Conservation (phyloP, 1,139 yeast species). For the Geotrichum fermentans region DNA sequence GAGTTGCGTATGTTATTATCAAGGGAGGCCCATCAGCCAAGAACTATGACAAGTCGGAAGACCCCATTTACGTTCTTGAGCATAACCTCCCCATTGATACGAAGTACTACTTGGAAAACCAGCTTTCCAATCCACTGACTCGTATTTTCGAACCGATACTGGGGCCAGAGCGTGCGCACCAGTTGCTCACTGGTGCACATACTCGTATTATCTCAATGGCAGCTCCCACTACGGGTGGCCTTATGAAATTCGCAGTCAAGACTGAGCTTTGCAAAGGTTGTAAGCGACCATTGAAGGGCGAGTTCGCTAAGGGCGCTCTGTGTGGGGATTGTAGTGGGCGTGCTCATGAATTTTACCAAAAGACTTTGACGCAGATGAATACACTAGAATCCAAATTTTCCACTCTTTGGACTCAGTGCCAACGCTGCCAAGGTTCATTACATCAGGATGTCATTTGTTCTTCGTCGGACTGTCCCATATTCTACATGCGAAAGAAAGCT, state of each 20-base stretch:
- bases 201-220: constrained; percentile 72
- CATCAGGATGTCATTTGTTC: constrained; percentile 96
- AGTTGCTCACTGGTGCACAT: constrained; percentile 68
- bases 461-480: constrained; percentile 94
- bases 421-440: constrained; percentile 91
- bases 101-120: constrained; percentile 88
- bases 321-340: constrained; percentile 73
- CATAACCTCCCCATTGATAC: constrained; percentile 92
- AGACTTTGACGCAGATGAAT: constrained; percentile 74
- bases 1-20: constrained; percentile 94
- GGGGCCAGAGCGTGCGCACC: constrained; percentile 79
- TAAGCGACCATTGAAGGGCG: constrained; percentile 65
- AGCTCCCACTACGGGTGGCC: constrained; percentile 64
- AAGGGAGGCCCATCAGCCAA: constrained; percentile 77
- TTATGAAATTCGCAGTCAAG: constrained; percentile 88
- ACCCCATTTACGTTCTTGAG: constrained; percentile 88
- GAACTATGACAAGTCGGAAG: constrained; percentile 93
- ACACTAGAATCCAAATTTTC: constrained; percentile 78
- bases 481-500: constrained; percentile 93
- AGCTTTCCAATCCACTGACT: constrained; percentile 83
- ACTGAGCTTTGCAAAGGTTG: constrained; percentile 87
- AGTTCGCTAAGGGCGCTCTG: constrained; percentile 66
- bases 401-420: constrained; percentile 96
- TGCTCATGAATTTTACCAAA: constrained; percentile 74
- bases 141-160: constrained; percentile 94